Evolutionary conservation across 768 basidiomycete species (phyloP), one percentile per base, ranked within the genome.

Genomic region (Mycena floridula): DNA sequence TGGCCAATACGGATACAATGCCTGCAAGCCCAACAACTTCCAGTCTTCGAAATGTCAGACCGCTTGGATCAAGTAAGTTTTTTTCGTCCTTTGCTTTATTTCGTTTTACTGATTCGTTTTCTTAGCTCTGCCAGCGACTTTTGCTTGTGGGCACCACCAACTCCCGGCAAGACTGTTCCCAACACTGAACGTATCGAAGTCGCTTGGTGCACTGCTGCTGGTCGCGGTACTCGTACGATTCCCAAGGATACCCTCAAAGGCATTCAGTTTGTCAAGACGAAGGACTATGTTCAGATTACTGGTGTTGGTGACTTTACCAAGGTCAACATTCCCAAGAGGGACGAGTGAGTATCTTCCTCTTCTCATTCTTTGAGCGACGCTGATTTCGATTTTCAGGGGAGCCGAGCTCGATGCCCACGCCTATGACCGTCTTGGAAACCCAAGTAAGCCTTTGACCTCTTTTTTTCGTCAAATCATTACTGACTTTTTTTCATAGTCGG

Each of bases 1-100:
- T 35, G 84, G 80, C 23, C 85, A 84, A 59, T 46, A 69, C 7
- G 82, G 80, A 13, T 80, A 79, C 12, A 82, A 86, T 59, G 63
- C 72, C 44, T 90, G 87, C 58, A 81, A 80, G 7, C 70, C 73
- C 3, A 63, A 58, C 15, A 60, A 67, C 40, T 75, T 68, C 58
- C 81, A 79, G 59, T 68, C 62, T 5, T 82, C 81, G 4, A 60
- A 62, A 44, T 90, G 86, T 61, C 88, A 89, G 55, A 80, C 79
- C 50, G 75, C 72, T 9, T 81, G 74, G 55, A 48, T 81, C 79
- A 57, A 50, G 76, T 59, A 16, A 36, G 28, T 27, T 16, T 27
- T 21, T 6, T 2, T 13, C 2, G 18, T 16, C 38, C 30, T 46
- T 42, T 37, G 15, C 7, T 38, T 15, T 22, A 25, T 26, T 16